Evolutionary conservation across 768 basidiomycete species (phyloP), one percentile per base, ranked within the genome.

Genomic region (Pulveroboletus sp.): DNA sequence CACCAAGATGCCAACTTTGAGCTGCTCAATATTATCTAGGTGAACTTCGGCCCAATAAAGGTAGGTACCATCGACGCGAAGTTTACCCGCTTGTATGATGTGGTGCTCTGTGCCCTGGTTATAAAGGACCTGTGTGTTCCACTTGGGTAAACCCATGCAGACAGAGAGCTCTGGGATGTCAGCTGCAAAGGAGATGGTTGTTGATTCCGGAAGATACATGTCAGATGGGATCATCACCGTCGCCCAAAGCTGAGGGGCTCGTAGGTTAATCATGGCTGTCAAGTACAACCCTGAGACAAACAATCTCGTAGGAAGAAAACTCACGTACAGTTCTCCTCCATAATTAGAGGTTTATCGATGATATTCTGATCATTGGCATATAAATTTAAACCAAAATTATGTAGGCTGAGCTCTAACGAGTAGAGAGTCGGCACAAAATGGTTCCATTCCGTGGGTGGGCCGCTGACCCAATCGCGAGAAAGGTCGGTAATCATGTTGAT

Each of bases 341-440:
- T 72, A 49, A 83, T 72, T 31, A 85, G 70, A 3, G 93, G 92
- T 53, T 87, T 89, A 71, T 96, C 92, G 43, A 98, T 89, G 62
- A 98, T 91, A 62, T 98, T 98, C 62, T 93, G 92, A 67, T 98
- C 95, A 62, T 98, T 98, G 45, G 89, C 82, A 62, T 90, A 94
- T 24, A 89, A 64, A 57, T 87, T 86, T 43, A 95, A 63, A 51
- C 81, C 77, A 67, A 83, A 94, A 59, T 91, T 82, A 62, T 83
- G 76, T 51, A 97, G 67, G 49, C 82, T 76, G 42, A 96, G 56
- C 43, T 85, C 75, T 55, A 94, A 68, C 14, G 67, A 66, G 68
- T 98, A 98, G 7, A 82, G 62, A 66, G 80, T 91, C 0, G 95
- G 94, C 18, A 93, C 75, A 66, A 93, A 98, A 40, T 83, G 84